These are phyloP conservation scores for Pseudogymnoascus pannorum DNA, from an alignment of 2,329 filamentous ascomycete genomes.

Conservation along the genomic window DNA sequence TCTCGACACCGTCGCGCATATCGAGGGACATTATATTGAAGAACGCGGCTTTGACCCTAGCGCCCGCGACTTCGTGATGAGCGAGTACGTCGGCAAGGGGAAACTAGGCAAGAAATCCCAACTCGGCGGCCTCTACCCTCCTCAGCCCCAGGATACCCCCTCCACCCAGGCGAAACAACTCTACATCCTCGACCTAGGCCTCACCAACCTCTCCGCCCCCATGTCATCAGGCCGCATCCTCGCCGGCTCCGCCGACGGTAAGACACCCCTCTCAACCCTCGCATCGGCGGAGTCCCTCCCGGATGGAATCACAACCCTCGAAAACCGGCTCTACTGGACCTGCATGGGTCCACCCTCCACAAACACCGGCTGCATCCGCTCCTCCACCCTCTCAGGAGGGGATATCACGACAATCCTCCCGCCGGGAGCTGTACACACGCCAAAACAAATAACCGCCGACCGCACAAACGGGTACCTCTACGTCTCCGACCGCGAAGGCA, in stretches of 20 bases:
- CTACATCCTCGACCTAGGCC: conserved; percentile 19
- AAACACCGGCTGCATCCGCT: conserved; percentile 19
- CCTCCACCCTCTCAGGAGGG: conserved; percentile 38
- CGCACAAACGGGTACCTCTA: conserved; percentile 28
- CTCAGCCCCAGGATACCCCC: background rate
- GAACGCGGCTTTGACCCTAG: conserved; percentile 18
- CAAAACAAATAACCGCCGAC: conserved; percentile 34
- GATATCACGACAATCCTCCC: conserved; percentile 38
- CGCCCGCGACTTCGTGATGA: conserved; percentile 28
- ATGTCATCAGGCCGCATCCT: conserved; percentile 15
- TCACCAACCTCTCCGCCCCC: conserved; percentile 14
- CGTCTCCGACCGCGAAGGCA: conserved; percentile 39
- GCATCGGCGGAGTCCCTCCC: conserved; percentile 26
- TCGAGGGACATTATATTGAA: conserved; percentile 34
- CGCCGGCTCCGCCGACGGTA: conserved; percentile 12
- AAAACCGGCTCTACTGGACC: conserved; percentile 41
- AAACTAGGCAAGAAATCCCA: conserved; percentile 29
- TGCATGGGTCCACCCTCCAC: conserved; percentile 37
- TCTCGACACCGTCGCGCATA: conserved; percentile 33
- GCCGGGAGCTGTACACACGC: conserved; percentile 40
- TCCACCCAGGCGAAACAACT: background rate
- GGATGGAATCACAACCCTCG: conserved; percentile 37
- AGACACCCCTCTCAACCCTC: background rate
- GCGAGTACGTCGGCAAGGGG: conserved; percentile 27
- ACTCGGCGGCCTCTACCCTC: conserved; percentile 20